phyloP scores from a whole-genome alignment of 352 stramenopile species.

The Elongisporangium undulatum region DNA sequence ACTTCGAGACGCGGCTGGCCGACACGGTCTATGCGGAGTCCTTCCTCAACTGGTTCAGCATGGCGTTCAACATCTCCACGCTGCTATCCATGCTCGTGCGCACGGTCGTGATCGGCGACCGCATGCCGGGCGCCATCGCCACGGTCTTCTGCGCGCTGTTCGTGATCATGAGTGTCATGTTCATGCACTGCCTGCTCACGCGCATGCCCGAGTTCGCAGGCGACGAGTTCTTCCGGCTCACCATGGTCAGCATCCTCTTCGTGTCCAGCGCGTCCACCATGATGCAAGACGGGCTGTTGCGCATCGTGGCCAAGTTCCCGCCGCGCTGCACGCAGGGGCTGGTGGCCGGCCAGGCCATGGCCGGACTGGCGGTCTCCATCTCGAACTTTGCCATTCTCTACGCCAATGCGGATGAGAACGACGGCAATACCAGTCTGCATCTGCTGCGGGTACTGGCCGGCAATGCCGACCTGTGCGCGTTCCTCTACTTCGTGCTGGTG shows the following conservation, averaged over 20 bases:
- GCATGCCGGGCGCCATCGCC: conserved; percentile 48
- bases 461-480: conserved; percentile 58
- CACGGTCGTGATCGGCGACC: conserved; percentile 51
- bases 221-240: conserved; percentile 67
- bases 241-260: conserved; percentile 70
- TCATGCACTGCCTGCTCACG: conserved; percentile 66
- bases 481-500: conserved; percentile 76
- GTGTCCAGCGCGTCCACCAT: conserved; percentile 65
- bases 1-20: conserved; percentile 63
- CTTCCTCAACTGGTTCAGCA: conserved; percentile 87
- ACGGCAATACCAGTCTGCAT: background rate
- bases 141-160: conserved; percentile 68
- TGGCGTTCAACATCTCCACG: conserved; percentile 78
- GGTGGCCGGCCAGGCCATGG: conserved; percentile 72
- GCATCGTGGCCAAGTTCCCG: conserved; percentile 71
- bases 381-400: conserved; percentile 72
- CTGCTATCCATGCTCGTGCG: conserved; percentile 73
- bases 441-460: conserved; percentile 16
- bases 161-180: conserved; percentile 66
- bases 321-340: conserved; percentile 72
- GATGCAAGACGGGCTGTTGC: conserved; percentile 76
- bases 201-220: conserved; percentile 62
- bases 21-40: conserved; percentile 66
- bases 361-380: conserved; percentile 61
- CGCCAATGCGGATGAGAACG: conserved; percentile 16